Conservation (phyloP, 2,329 filamentous ascomycete species). For the Coniochaeta pulveracea region DNA sequence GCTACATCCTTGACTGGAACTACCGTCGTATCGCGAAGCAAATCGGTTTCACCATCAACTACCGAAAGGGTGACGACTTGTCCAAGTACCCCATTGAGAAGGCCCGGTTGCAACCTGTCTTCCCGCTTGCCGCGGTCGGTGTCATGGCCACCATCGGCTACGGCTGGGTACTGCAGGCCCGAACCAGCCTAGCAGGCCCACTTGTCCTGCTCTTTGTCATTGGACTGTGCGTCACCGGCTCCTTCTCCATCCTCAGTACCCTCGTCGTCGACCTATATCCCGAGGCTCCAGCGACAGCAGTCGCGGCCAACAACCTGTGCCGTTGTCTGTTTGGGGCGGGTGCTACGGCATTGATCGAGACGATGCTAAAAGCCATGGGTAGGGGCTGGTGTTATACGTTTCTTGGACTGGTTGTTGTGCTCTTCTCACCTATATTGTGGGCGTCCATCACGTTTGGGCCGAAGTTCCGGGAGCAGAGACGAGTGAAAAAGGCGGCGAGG, state of each 20-base stretch:
- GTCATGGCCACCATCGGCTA: conserved; percentile 41
- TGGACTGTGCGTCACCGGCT: conserved; percentile 45
- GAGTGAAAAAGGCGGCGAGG: conserved; percentile 16
- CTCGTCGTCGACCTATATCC: conserved; percentile 54
- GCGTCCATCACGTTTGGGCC: conserved; percentile 38
- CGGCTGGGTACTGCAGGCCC: conserved; percentile 43
- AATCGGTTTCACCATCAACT: conserved; percentile 49
- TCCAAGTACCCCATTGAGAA: conserved; percentile 41
- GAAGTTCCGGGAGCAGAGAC: conserved; percentile 30
- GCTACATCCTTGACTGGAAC: conserved; percentile 53
- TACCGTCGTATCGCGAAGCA: conserved; percentile 56
- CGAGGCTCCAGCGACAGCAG: conserved; percentile 46
- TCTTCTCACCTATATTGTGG: conserved; percentile 35
- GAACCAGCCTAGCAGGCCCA: conserved; percentile 40
- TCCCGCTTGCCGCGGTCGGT: conserved; percentile 42
- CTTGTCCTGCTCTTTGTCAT: conserved; percentile 45
- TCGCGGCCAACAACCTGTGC: conserved; percentile 52
- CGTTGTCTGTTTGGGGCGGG: conserved; percentile 50
- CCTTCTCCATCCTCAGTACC: conserved; percentile 52
- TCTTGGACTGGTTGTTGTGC: conserved; percentile 36
- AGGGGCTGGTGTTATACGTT: conserved; percentile 53
- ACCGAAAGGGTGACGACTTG: conserved; percentile 42
- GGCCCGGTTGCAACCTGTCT: conserved; percentile 41
- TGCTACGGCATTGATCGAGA: conserved; percentile 46
- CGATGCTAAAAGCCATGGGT: conserved; percentile 45